Evolutionary conservation across 495 filamentous ascomycete genomes (phyloP).

Genomic region (Baudoinia panamericana): DNA sequence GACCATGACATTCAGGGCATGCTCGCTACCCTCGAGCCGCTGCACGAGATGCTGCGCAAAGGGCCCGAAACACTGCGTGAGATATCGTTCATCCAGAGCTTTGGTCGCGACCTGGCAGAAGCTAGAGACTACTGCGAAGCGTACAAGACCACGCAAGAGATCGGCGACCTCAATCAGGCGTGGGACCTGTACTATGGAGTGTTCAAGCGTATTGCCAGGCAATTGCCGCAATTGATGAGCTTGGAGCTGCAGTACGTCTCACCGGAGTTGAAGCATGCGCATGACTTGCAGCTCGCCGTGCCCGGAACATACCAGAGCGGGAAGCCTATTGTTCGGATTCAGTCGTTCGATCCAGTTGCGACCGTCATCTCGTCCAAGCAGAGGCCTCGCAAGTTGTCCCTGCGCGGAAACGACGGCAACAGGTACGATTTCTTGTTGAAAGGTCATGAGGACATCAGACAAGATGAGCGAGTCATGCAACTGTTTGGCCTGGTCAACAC

Average conservation of each 20-base stretch:
- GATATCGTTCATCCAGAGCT: conserved; percentile 95
- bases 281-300: conserved; percentile 77
- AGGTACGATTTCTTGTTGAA: conserved; percentile 81
- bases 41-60: conserved; percentile 81
- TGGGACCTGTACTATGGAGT: conserved; percentile 98
- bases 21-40: conserved; percentile 77
- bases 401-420: conserved; percentile 75
- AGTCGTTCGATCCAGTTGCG: conserved; percentile 75
- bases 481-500: conserved; percentile 95
- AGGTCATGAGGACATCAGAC: conserved; percentile 94
- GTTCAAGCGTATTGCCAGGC: conserved; percentile 88
- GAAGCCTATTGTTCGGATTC: conserved; percentile 71
- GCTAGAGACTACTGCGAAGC: conserved; percentile 89
- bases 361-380: conserved; percentile 96
- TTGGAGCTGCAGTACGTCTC: conserved; percentile 96
- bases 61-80: conserved; percentile 88
- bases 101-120: conserved; percentile 86
- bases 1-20: conserved; percentile 95
- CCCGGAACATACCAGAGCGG: conserved; percentile 89
- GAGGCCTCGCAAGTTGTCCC: conserved; percentile 74
- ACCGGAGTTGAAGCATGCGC: conserved; percentile 70
- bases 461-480: conserved; percentile 99
- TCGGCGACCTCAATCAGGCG: conserved; percentile 88
- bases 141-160: conserved; percentile 74
- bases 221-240: conserved; percentile 77